Percentiles rank a stretch among this genome's conserved stretches.
phyloP scores from a whole-genome alignment of 139 green algal species.

The Closterium sp. region DNA sequence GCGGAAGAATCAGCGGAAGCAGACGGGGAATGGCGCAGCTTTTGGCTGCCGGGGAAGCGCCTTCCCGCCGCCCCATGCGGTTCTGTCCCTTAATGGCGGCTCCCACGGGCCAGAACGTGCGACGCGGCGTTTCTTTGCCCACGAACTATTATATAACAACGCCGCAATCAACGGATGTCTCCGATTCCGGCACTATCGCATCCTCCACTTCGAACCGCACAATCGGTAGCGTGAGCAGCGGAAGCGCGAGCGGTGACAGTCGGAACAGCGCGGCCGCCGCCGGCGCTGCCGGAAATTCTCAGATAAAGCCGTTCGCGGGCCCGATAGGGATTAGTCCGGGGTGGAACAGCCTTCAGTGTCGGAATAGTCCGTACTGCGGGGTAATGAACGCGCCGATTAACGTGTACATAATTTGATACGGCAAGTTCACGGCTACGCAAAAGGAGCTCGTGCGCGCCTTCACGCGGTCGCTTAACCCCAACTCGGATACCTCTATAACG shows the following conservation, averaged over 20 bases:
- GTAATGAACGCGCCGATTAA: constrained; percentile 10
- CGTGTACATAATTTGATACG: constrained; percentile 36
- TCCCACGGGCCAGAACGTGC: background rate
- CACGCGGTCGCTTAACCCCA: background rate
- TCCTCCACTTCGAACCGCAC: background rate
- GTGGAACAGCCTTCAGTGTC: background rate
- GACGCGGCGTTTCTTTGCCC: background rate
- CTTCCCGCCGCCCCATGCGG: background rate
- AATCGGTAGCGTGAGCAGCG: background rate
- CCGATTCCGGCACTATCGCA: background rate
- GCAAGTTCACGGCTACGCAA: background rate
- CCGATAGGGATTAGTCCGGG: background rate
- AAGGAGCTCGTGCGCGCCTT: constrained; percentile 6
- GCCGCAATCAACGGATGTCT: background rate
- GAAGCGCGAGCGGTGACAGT: too few species aligned
- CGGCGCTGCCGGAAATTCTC: background rate
- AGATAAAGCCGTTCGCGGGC: background rate
- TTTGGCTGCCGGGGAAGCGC: background rate
- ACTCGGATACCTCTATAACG: background rate
- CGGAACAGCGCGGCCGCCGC: too few species aligned
- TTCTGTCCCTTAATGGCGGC: background rate
- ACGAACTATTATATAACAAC: background rate
- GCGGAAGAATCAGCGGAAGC: background rate
- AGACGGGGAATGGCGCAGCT: background rate
- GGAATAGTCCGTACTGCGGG: background rate